A percentile compares a stretch with the other conserved stretches of the same genome.
These are phyloP conservation scores for Apiotrichum sp. DNA, from an alignment of 1,284 basidiomycete genomes.

Conservation along the genomic window DNA sequence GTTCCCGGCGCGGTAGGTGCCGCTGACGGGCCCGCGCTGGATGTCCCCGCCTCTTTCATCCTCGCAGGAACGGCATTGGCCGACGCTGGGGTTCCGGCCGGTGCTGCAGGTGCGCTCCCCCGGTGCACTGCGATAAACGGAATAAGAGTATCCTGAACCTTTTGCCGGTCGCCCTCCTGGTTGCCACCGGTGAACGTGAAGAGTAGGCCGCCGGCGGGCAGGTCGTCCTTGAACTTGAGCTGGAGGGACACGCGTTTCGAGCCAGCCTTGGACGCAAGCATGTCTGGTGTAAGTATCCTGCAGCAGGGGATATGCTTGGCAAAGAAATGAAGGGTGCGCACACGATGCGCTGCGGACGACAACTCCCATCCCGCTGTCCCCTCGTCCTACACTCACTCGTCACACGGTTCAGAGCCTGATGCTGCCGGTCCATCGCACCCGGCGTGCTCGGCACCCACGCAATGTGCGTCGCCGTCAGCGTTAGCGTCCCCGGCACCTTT, in stretches of 20 bases:
- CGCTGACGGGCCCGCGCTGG: constrained; percentile 9
- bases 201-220: constrained; percentile 39
- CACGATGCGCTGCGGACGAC: too few species aligned
- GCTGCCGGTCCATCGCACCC: constrained; percentile 39
- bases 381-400: constrained; percentile 23
- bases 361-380: too few species aligned
- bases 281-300: constrained; percentile 23
- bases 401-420: constrained; percentile 40
- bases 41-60: neutral
- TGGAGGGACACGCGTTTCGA: constrained; percentile 36
- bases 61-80: constrained; percentile 1
- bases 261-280: constrained; percentile 43
- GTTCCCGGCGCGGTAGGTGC: constrained; percentile 8
- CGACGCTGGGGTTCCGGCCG: constrained; percentile 8
- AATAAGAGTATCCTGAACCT: constrained; percentile 42
- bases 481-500: constrained; percentile 39
- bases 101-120: constrained; percentile 8
- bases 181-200: constrained; percentile 40
- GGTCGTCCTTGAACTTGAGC: constrained; percentile 41
- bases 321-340: too few species aligned
- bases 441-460: constrained; percentile 37
- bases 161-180: constrained; percentile 31
- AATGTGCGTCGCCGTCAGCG: constrained; percentile 36
- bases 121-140: constrained; percentile 42
- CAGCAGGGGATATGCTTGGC: too few species aligned